Conservation (phyloP, 23 red algal species). For the Gracilaria gracilis region DNA sequence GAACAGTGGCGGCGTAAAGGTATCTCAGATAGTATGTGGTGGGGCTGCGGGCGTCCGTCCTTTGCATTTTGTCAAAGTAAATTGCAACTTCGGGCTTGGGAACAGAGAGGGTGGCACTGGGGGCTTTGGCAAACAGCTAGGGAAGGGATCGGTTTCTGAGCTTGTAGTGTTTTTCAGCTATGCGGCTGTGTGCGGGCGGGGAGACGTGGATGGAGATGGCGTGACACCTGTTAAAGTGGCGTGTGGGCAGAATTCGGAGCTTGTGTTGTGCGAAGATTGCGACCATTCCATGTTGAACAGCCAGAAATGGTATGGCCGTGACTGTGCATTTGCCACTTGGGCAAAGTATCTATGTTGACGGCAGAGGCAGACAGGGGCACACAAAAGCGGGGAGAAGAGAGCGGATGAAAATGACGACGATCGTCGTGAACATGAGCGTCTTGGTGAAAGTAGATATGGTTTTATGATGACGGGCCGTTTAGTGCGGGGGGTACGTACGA, state of each 20-base stretch:
- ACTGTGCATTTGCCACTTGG: slow-evolving; percentile 46
- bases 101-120: neutral
- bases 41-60: too few relatives aligned
- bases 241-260: slow-evolving; percentile 27
- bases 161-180: slow-evolving; percentile 60
- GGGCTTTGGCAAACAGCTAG: slow-evolving; percentile 29
- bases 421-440: too few relatives aligned
- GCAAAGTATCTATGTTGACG: slow-evolving; percentile 32
- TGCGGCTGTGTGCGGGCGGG: slow-evolving; percentile 66
- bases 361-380: neutral
- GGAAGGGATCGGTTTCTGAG: slow-evolving; percentile 58
- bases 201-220: slow-evolving; percentile 68
- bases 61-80: too few relatives aligned
- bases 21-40: too few relatives aligned
- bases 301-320: slow-evolving; percentile 56
- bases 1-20: too few relatives aligned
- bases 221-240: slow-evolving; percentile 69
- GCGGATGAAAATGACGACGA: too few relatives aligned
- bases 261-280: slow-evolving; percentile 60
- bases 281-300: slow-evolving; percentile 67
- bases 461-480: neutral
- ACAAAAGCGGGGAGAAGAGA: too few relatives aligned
- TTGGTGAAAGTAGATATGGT: neutral
- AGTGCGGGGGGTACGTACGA: neutral
- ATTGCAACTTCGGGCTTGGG: too few relatives aligned